Base-by-base conservation (phyloP, 306 rosid genomes). In the Ziziphus jujuba region DNA sequence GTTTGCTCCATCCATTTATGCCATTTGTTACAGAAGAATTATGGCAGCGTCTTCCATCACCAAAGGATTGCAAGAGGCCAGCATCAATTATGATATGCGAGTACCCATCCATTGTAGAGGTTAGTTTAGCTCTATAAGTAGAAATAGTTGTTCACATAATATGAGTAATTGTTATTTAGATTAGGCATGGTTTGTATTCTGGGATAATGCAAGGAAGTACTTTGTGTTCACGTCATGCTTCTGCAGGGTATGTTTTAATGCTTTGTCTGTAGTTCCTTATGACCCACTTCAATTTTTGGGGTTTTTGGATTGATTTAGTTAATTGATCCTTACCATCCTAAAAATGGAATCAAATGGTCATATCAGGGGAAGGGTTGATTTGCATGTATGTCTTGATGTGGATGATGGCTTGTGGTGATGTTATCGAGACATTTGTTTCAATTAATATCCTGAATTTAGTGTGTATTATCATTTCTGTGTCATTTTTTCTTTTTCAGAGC, bases 1-100 rank as follows among this genome's bases (percentile, higher is more conserved):
- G 97, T 56, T 74, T 93, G 85, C 97, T 93, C 77, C 99, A 93
- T 72, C 99, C 99, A 7, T 88, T 93, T 79, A 93, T 90, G 97
- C 99, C 99, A 35, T 93, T 83, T 56, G 95, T 90, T 61, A 90
- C 97, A 43, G 99, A 93, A 82, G 99, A 93, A 79, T 74, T 90
- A 69, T 93, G 97, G 97, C 98, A 93, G 83, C 99, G 99, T 44
- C 96, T 93, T 79, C 99, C 99, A 73, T 84, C 78, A 21, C 72
- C 95, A 44, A 67, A 16, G 66, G 92, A 84, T 67, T 49, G 77
- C 58, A 49, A 75, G 59, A 78, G 87, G 67, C 75, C 74, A 72
- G 84, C 82, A 65, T 93, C 97, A 52, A 93, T 93, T 68, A 87
- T 93, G 99, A 84, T 80, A 71, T 78, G 84, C 12, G 64, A 80